These are phyloP conservation scores for Phytopythium vexans DNA, from an alignment of 352 stramenopile genomes.

Conservation along the genomic window DNA sequence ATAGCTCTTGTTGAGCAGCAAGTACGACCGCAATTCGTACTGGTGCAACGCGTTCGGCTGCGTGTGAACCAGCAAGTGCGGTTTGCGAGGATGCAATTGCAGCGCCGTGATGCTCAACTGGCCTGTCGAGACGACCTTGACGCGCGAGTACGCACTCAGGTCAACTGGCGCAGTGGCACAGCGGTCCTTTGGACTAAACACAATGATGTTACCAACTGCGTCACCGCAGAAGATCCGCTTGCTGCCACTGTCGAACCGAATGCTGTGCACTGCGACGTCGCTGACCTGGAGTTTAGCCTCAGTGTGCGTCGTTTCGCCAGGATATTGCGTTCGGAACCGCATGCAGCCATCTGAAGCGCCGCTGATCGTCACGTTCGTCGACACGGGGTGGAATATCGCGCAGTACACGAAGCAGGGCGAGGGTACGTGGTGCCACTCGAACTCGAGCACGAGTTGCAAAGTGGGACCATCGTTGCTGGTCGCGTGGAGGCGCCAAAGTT, in stretches of 20 bases:
- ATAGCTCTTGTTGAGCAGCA: slow-evolving; percentile 74
- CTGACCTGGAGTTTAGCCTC: slow-evolving; percentile 21
- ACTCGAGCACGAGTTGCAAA: slow-evolving; percentile 11
- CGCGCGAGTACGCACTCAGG: slow-evolving; percentile 20
- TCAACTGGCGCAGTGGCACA: neutral
- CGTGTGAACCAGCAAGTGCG: slow-evolving; percentile 61
- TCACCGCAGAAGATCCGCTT: slow-evolving; percentile 61
- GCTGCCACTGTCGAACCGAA: slow-evolving; percentile 42
- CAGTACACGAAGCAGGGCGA: slow-evolving; percentile 63
- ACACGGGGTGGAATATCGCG: slow-evolving; percentile 41
- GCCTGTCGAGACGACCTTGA: slow-evolving; percentile 54
- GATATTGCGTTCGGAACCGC: slow-evolving; percentile 28
- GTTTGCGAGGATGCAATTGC: slow-evolving; percentile 57
- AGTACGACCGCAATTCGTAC: slow-evolving; percentile 70
- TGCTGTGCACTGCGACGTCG: slow-evolving; percentile 37
- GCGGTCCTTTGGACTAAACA: slow-evolving; percentile 30
- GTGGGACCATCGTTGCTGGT: neutral
- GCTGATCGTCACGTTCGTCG: slow-evolving; percentile 28
- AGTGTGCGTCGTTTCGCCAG: neutral
- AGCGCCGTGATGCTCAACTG: slow-evolving; percentile 52
- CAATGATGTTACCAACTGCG: slow-evolving; percentile 35
- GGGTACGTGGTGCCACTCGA: slow-evolving; percentile 56
- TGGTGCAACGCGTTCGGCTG: slow-evolving; percentile 62
- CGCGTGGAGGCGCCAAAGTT: slow-evolving; percentile 31
- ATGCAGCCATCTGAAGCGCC: slow-evolving; percentile 53